Evolutionary conservation across 805 yeast species (phyloP).

Genomic region (Zygosaccharomyces kombuchaensis): DNA sequence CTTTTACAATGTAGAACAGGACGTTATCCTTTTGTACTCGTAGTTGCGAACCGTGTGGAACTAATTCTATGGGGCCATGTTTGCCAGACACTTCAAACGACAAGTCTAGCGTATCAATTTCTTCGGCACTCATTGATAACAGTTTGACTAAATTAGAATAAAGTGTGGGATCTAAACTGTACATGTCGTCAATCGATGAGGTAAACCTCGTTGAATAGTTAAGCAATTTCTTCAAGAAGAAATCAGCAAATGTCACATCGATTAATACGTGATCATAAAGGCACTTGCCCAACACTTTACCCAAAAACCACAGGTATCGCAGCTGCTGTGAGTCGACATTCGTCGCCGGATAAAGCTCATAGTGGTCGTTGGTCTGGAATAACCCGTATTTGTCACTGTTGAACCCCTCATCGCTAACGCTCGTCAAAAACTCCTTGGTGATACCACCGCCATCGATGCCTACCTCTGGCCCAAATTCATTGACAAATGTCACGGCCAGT

Average conservation of each 20-base stretch:
- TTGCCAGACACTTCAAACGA: slow-evolving; percentile 60
- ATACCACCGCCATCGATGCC: slow-evolving; percentile 98
- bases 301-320: slow-evolving; percentile 55
- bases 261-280: slow-evolving; percentile 76
- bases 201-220: slow-evolving; percentile 32
- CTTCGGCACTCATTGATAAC: slow-evolving; percentile 49
- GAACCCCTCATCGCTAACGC: slow-evolving; percentile 68
- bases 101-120: slow-evolving; percentile 51
- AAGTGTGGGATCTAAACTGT: slow-evolving; percentile 62
- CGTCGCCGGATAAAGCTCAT: slow-evolving; percentile 62
- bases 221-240: slow-evolving; percentile 70
- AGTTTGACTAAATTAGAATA: slow-evolving; percentile 63
- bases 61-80: slow-evolving; percentile 49
- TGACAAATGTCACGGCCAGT: slow-evolving; percentile 61
- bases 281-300: slow-evolving; percentile 84
- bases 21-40: slow-evolving; percentile 60
- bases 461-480: slow-evolving; percentile 72
- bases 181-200: slow-evolving; percentile 71
- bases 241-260: slow-evolving; percentile 81
- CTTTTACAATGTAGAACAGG: slow-evolving; percentile 66
- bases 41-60: slow-evolving; percentile 52
- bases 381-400: slow-evolving; percentile 34
- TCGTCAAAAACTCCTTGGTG: slow-evolving; percentile 82
- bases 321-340: slow-evolving; percentile 28
- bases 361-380: slow-evolving; percentile 44